These are phyloP conservation scores for Berkeleyomyces basicola DNA, from an alignment of 2,329 filamentous ascomycete species.

Conservation along the genomic window DNA sequence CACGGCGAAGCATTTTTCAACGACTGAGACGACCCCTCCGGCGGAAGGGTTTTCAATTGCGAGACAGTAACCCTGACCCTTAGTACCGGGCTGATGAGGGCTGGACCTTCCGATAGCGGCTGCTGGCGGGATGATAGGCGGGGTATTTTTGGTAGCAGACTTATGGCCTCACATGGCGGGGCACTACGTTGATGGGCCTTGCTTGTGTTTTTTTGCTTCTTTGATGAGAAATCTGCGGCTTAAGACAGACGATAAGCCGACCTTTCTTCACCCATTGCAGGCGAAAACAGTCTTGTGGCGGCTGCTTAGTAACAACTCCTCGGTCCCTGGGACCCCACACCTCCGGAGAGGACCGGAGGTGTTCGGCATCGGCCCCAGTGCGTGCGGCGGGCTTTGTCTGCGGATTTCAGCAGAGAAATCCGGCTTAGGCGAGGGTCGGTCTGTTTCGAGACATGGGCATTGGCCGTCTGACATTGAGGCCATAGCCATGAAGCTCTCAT, in stretches of 20 bases:
- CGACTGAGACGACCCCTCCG: background rate
- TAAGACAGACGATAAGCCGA: background rate
- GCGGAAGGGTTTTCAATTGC: background rate
- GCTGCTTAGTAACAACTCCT: background rate
- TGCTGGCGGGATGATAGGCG: background rate
- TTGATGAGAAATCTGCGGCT: background rate
- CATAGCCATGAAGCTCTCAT: too few relatives aligned
- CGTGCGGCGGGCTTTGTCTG: background rate
- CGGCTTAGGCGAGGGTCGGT: too few relatives aligned
- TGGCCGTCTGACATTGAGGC: too few relatives aligned
- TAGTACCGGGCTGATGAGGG: background rate
- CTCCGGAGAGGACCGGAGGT: too few relatives aligned
- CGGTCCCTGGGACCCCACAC: background rate
- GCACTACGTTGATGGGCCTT: background rate
- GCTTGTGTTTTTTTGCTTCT: background rate
- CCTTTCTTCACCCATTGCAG: background rate
- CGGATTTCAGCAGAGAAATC: too few relatives aligned
- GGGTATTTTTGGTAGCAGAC: background rate
- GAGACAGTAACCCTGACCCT: background rate
- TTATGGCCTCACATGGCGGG: background rate
- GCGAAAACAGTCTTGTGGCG: too few relatives aligned
- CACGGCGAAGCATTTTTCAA: background rate
- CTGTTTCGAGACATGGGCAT: too few relatives aligned
- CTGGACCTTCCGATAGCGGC: slow-evolving; percentile 12
- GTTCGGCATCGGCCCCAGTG: background rate